Percentiles rank a stretch among this genome's conserved stretches.
Conservation (phyloP, 305 asterid species). For the Caryopteris hybrid region DNA sequence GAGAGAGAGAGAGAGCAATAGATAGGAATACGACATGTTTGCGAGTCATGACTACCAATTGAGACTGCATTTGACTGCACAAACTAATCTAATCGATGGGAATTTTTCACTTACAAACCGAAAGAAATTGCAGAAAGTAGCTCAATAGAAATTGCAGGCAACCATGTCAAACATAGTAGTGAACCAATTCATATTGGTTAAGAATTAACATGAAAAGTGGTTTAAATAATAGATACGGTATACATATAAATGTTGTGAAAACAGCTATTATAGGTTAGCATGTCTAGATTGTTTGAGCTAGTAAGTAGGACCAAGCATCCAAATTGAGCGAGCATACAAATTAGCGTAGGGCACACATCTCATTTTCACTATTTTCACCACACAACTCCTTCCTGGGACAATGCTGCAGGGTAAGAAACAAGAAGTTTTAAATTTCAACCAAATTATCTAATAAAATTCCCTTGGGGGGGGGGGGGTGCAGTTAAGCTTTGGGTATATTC, state of each 20-base stretch:
- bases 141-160: not conserved
- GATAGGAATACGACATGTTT: too few relatives aligned
- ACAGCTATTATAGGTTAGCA: not conserved
- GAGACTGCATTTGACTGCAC: conserved; percentile 11
- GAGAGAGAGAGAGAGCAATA: not conserved
- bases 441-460: too few relatives aligned
- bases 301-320: too few relatives aligned
- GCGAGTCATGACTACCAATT: too few relatives aligned
- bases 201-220: not conserved
- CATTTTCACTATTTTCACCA: not conserved
- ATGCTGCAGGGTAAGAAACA: not conserved
- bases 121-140: too few relatives aligned
- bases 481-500: not conserved
- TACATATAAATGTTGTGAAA: not conserved
- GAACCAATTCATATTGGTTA: not conserved
- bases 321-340: not conserved
- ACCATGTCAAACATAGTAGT: not conserved
- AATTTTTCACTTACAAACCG: not conserved
- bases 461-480: too few relatives aligned
- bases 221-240: not conserved
- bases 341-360: not conserved
- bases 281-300: not conserved
- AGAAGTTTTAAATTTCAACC: not conserved
- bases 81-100: not conserved
- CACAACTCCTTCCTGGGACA: not conserved